Evolutionary conservation across 148 eudicot species (phyloP).

Genomic region (Simmondsia chinensis): DNA sequence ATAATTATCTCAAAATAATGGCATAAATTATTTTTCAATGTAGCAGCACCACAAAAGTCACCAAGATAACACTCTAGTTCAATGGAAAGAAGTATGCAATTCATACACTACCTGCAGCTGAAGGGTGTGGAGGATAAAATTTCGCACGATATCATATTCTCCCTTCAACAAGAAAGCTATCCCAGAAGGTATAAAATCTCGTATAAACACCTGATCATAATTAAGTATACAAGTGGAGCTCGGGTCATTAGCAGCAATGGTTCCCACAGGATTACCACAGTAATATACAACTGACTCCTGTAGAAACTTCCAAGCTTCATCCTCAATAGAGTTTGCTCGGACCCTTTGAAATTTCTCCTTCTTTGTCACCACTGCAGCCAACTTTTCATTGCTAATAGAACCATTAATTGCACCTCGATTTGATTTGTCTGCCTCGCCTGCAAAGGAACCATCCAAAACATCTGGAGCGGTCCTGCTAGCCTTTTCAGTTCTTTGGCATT

Average conservation of each 20-base stretch:
- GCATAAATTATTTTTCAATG: too few relatives aligned
- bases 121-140: constrained; percentile 58
- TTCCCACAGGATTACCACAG: constrained; percentile 71
- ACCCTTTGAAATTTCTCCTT: constrained; percentile 11
- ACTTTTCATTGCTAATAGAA: constrained; percentile 7
- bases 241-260: constrained; percentile 90
- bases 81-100: not conserved
- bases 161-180: constrained; percentile 62
- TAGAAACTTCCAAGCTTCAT: constrained; percentile 73
- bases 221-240: constrained; percentile 36
- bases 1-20: too few relatives aligned
- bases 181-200: constrained; percentile 59
- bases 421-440: constrained; percentile 6
- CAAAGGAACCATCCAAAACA: constrained; percentile 10
- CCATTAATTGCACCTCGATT: constrained; percentile 18
- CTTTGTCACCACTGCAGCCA: constrained; percentile 14
- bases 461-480: constrained; percentile 14
- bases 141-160: constrained; percentile 57
- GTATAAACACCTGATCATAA: constrained; percentile 64
- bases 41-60: too few relatives aligned
- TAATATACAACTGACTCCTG: constrained; percentile 60
- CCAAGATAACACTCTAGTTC: not conserved
- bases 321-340: constrained; percentile 44
- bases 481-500: constrained; percentile 26
- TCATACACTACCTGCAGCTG: constrained; percentile 51